These are phyloP conservation scores for Babesia gibsoni DNA, from an alignment of 169 alveolate species.

Conservation along the genomic window DNA sequence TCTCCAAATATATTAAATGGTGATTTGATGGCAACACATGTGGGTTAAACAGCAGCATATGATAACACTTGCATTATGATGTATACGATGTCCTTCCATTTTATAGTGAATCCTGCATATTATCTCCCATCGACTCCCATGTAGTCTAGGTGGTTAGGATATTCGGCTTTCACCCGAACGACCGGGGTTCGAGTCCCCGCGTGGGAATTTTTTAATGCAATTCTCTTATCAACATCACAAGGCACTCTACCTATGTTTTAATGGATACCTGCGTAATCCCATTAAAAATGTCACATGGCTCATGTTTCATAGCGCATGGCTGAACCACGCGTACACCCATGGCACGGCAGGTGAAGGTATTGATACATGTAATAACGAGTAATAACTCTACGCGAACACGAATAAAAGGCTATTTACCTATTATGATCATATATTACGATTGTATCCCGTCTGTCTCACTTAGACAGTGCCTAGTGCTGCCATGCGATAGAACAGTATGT, in stretches of 20 bases:
- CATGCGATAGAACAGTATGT: conserved; percentile 60
- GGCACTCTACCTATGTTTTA: background rate
- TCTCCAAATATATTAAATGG: background rate
- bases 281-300: too few species aligned
- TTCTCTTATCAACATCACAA: background rate
- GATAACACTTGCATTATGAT: background rate
- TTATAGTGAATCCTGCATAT: background rate
- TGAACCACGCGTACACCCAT: too few species aligned
- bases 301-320: too few species aligned
- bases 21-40: background rate
- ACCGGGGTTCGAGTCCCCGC: conserved; percentile 99
- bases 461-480: background rate
- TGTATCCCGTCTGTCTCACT: too few species aligned
- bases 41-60: background rate
- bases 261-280: background rate
- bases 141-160: conserved; percentile 99
- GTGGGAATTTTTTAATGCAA: conserved; percentile 86
- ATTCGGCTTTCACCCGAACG: conserved; percentile 99
- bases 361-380: too few species aligned
- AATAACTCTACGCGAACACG: too few species aligned
- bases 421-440: too few species aligned
- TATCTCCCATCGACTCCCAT: conserved; percentile 65
- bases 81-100: background rate
- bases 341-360: too few species aligned
- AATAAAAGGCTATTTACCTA: too few species aligned